These are phyloP conservation scores for Neoarthrinium moseri DNA, from an alignment of 2,329 filamentous ascomycete species.

Conservation along the genomic window DNA sequence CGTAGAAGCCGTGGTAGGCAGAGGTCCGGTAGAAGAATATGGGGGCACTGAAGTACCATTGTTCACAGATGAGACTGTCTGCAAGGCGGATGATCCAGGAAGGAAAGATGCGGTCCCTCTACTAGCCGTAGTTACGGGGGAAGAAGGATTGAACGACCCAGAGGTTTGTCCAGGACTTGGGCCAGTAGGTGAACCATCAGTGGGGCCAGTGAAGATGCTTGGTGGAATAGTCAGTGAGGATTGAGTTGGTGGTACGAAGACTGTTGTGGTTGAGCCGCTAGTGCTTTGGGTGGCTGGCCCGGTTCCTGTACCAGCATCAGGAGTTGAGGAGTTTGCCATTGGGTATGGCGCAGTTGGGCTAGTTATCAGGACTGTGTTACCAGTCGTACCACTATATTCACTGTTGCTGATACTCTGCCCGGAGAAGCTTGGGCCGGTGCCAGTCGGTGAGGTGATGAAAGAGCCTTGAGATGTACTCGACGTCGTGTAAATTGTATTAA, in stretches of 20 bases:
- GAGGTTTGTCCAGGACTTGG: neutral
- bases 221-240: neutral
- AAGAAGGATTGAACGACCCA: neutral
- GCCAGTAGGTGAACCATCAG: too few relatives aligned
- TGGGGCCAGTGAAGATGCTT: too few relatives aligned
- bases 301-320: conserved; percentile 8
- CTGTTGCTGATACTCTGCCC: too few relatives aligned
- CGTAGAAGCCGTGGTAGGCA: too few relatives aligned
- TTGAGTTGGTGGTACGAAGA: neutral
- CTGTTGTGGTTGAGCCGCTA: neutral
- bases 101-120: neutral
- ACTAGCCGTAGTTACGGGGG: neutral
- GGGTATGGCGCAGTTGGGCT: conserved; percentile 12
- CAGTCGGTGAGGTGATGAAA: neutral
- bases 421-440: neutral
- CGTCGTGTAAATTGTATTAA: neutral
- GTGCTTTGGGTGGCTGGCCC: neutral
- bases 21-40: neutral
- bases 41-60: neutral
- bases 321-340: conserved; percentile 11
- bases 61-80: neutral
- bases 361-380: too few relatives aligned
- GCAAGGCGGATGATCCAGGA: neutral
- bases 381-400: too few relatives aligned
- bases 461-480: neutral